A percentile compares a stretch with the other conserved stretches of the same genome.
Evolutionary conservation across 306 rosid genomes (phyloP).

Genomic region (Datisca glomerata): DNA sequence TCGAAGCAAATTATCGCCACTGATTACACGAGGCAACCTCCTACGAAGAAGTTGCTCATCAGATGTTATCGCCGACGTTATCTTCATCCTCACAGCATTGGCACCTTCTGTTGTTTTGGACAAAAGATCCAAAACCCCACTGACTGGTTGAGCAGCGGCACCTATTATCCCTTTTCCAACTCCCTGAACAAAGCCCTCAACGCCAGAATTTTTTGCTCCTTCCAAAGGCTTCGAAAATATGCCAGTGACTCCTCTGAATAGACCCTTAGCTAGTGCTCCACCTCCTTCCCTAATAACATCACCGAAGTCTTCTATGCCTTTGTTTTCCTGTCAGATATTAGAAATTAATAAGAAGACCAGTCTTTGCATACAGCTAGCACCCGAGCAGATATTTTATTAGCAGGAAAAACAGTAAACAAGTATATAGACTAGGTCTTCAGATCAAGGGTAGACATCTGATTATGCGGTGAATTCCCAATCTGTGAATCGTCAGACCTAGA

Average conservation of each 20-base stretch:
- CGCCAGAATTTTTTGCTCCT: slow-evolving; percentile 95
- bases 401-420: too few species aligned
- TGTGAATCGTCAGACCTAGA: too few species aligned
- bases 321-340: slow-evolving; percentile 70
- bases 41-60: slow-evolving; percentile 94
- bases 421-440: too few species aligned
- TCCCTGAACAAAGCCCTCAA: slow-evolving; percentile 99
- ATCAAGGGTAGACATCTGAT: too few species aligned
- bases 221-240: slow-evolving; percentile 95
- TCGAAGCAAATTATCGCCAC: slow-evolving; percentile 87
- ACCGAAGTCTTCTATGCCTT: slow-evolving; percentile 91
- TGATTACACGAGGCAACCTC: slow-evolving; percentile 82
- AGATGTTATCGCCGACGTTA: slow-evolving; percentile 88
- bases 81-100: slow-evolving; percentile 97
- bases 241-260: slow-evolving; percentile 97
- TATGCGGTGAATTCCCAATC: too few species aligned
- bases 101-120: slow-evolving; percentile 99
- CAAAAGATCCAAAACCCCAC: slow-evolving; percentile 94
- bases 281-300: slow-evolving; percentile 97
- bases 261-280: slow-evolving; percentile 96
- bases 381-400: too few species aligned
- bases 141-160: slow-evolving; percentile 97
- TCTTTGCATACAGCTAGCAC: too few species aligned
- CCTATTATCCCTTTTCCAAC: slow-evolving; percentile 98
- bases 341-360: too few species aligned